Evolutionary conservation across 352 stramenopile species (phyloP), one percentile per base, ranked within the genome.

Genomic region (Pythium insidiosum): DNA sequence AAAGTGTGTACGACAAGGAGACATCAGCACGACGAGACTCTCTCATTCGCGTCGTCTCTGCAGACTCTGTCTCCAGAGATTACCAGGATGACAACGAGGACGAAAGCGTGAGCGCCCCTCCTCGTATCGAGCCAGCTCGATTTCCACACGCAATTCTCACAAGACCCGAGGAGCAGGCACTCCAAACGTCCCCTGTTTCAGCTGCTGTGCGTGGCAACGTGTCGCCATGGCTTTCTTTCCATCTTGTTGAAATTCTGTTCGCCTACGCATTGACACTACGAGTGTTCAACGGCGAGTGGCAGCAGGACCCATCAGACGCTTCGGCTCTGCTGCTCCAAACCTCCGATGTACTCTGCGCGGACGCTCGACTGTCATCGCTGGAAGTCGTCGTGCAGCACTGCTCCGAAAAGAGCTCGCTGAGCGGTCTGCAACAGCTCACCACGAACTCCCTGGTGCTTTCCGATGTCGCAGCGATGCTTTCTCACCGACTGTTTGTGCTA

Each of bases 221-320:
- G 6, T 75, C 76, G 29, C 65, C 63, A 2, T 62, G 31, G 10
- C 54, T 92, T 9, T 47, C 51, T 18, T 84, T 68, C 36, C 69
- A 92, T 51, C 39, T 89, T 33, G 36, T 86, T 2, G 79, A 92
- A 48, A 25, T 87, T 12, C 39, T 89, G 5, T 85, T 84, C 30
- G 65, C 72, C 2, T 92, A 92, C 45, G 64, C 66, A 11, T 43
- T 81, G n/a, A 61, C 84, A 6, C 54, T 92, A 59, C 71, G 79
- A 10, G 60, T 39, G 29, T 92, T 84, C 59, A 92, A 92, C 19
- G 79, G 79, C 16, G 79, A 92, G 48, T 88, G 77, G 61, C 38
- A 37, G 10, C 63, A 85, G 59, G 77, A 86, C 48, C 44, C 59
- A 9, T 38, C 47, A 31, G 73, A 87, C 16, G 79, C 76, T 0